Conservation (phyloP, 495 filamentous ascomycete genomes). For the Penicillium parvum region DNA sequence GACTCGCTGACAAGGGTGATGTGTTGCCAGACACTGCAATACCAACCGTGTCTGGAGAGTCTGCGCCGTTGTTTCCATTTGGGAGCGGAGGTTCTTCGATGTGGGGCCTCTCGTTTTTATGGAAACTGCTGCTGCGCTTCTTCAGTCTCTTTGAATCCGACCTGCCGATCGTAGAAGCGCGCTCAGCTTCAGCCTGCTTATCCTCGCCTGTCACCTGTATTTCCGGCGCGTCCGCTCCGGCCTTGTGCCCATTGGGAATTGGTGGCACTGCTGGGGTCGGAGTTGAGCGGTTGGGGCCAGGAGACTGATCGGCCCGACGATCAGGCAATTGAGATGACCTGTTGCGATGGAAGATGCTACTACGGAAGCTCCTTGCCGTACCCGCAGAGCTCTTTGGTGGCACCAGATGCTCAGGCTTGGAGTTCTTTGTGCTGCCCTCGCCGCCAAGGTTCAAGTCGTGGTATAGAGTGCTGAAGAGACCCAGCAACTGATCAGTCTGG, state of each 20-base stretch:
- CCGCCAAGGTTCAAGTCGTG: constrained; percentile 45
- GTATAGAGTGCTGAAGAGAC: constrained; percentile 77
- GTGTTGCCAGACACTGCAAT: constrained; percentile 35
- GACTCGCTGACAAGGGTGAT: constrained; percentile 16
- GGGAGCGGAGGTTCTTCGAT: constrained; percentile 15
- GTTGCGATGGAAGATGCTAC: constrained; percentile 69
- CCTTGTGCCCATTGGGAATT: constrained; percentile 12
- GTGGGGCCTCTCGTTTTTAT: constrained; percentile 17
- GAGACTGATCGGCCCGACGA: constrained; percentile 18
- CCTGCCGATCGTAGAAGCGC: constrained; percentile 20
- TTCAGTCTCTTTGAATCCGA: constrained; percentile 46
- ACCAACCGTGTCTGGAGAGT: constrained; percentile 35
- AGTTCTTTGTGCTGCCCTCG: constrained; percentile 14
- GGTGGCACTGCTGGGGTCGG: constrained; percentile 18
- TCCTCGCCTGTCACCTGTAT: constrained; percentile 50
- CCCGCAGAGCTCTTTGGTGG: constrained; percentile 67
- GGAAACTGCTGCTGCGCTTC: constrained; percentile 38
- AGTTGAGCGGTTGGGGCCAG: constrained; percentile 5
- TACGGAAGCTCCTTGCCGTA: constrained; percentile 66
- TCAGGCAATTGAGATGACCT: constrained; percentile 30
- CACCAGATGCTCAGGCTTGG: constrained; percentile 31
- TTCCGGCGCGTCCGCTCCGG: constrained; percentile 33
- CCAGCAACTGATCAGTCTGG: constrained; percentile 72
- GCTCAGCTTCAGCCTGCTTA: constrained; percentile 16
- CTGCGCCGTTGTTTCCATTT: constrained; percentile 11